phyloP scores from a whole-genome alignment of 75 land plant genomes.

The Azolla pinnata region DNA sequence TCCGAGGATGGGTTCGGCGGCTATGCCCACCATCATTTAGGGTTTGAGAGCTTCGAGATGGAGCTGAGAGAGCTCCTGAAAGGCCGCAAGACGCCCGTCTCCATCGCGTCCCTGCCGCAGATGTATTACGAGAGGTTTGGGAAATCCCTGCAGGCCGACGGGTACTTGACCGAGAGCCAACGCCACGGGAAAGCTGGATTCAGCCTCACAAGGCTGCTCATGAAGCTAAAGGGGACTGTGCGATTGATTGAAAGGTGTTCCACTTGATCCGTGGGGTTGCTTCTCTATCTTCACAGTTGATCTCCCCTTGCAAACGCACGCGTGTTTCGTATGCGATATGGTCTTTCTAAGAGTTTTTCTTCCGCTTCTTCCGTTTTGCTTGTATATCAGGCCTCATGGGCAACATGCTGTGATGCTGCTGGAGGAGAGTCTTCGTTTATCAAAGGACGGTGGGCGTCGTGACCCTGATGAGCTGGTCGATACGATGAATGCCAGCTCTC shows the following conservation, averaged over 20 bases:
- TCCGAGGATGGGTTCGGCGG: slow-evolving; percentile 30
- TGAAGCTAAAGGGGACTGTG: slow-evolving; percentile 60
- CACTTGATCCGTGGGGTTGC: too few relatives aligned
- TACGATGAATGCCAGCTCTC: slow-evolving; percentile 6
- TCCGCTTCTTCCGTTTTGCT: too few relatives aligned
- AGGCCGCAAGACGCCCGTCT: slow-evolving; percentile 56
- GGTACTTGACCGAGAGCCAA: slow-evolving; percentile 95
- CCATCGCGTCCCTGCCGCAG: slow-evolving; percentile 81
- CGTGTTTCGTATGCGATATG: too few relatives aligned
- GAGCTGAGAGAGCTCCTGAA: slow-evolving; percentile 74
- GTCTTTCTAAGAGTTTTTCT: too few relatives aligned
- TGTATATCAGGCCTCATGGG: slow-evolving; percentile 38
- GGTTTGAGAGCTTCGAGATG: slow-evolving; percentile 64
- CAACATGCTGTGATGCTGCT: slow-evolving; percentile 39
- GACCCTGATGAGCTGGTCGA: slow-evolving; percentile 20
- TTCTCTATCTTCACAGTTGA: too few relatives aligned
- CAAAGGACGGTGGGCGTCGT: slow-evolving; percentile 9
- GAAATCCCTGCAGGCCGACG: slow-evolving; percentile 73
- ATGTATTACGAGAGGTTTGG: slow-evolving; percentile 76
- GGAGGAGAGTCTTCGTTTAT: slow-evolving; percentile 33
- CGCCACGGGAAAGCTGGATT: slow-evolving; percentile 92
- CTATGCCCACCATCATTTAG: too few relatives aligned
- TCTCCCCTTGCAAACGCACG: too few relatives aligned
- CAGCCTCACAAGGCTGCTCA: slow-evolving; percentile 83
- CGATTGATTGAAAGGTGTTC: slow-evolving; percentile 80